Percentiles rank a stretch among this genome's conserved stretches.
These are phyloP conservation scores for Rhodomyrtus psidioides DNA, from an alignment of 441 rosid genomes.

Conservation along the genomic window DNA sequence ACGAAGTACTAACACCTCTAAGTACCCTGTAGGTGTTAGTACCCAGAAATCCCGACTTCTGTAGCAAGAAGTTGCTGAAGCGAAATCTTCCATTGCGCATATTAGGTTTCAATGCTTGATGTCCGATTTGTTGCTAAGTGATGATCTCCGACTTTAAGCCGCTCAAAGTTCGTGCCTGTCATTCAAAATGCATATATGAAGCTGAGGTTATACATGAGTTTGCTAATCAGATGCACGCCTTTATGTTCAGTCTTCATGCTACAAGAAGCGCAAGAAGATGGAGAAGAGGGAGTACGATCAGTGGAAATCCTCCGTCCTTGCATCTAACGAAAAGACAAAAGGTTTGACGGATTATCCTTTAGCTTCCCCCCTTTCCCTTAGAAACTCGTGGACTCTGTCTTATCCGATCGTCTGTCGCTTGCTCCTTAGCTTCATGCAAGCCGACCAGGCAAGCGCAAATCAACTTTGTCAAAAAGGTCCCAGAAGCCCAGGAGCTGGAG, in stretches of 20 bases:
- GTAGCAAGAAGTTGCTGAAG: background rate
- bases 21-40: background rate
- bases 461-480: constrained; percentile 33
- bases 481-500: constrained; percentile 30
- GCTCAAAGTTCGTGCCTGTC: background rate
- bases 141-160: background rate
- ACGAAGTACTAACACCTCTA: background rate
- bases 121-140: background rate
- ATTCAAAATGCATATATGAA: background rate
- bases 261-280: constrained; percentile 53
- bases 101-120: background rate
- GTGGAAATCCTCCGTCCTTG: constrained; percentile 66
- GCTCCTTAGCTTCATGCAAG: constrained; percentile 41
- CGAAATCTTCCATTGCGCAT: background rate
- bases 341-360: constrained; percentile 19
- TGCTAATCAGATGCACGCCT: background rate
- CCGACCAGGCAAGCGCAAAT: constrained; percentile 56
- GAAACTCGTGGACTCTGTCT: background rate
- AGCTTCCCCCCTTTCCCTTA: background rate
- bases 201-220: background rate
- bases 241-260: constrained; percentile 44
- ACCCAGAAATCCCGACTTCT: background rate
- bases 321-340: constrained; percentile 40
- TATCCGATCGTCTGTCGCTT: background rate
- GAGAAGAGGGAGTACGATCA: constrained; percentile 59